Conservation (phyloP, 352 stramenopile species). For the Detonula confervacea region DNA sequence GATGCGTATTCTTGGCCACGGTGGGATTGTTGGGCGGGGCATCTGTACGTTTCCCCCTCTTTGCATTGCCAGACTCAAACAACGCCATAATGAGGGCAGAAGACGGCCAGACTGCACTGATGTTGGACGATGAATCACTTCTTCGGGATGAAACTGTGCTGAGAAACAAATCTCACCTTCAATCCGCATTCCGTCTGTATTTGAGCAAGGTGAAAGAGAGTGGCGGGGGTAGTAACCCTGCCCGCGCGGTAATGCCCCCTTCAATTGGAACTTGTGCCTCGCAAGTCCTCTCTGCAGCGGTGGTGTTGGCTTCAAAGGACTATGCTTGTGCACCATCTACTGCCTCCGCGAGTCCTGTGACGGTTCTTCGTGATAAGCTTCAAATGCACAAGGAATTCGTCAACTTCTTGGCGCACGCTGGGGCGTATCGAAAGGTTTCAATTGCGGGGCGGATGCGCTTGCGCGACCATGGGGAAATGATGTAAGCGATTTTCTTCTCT, state of each 20-base stretch:
- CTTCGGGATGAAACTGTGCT: conserved; percentile 22
- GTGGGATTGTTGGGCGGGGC: conserved; percentile 35
- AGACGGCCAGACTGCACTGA: background rate
- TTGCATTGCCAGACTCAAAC: background rate
- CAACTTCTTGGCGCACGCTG: conserved; percentile 41
- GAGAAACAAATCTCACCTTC: conserved; percentile 37
- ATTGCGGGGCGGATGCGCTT: conserved; percentile 24
- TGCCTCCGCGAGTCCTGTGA: conserved; percentile 13
- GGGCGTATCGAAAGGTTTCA: conserved; percentile 34
- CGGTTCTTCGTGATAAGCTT: conserved; percentile 31
- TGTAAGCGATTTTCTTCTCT: conserved; percentile 4
- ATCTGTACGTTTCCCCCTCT: conserved; percentile 32
- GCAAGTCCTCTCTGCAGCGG: conserved; percentile 35
- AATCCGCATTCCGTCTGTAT: conserved; percentile 47
- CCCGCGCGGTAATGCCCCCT: conserved; percentile 21
- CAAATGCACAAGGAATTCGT: conserved; percentile 40
- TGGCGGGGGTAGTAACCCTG: background rate
- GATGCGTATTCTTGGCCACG: conserved; percentile 39
- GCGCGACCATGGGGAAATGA: conserved; percentile 51
- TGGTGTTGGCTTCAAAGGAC: conserved; percentile 36
- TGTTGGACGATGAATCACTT: background rate
- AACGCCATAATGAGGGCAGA: background rate
- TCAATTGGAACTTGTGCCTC: conserved; percentile 33
- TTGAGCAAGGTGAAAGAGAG: conserved; percentile 15
- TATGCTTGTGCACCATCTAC: conserved; percentile 5